Conservation (phyloP, 148 eudicot species). For the Spergularia marina region DNA sequence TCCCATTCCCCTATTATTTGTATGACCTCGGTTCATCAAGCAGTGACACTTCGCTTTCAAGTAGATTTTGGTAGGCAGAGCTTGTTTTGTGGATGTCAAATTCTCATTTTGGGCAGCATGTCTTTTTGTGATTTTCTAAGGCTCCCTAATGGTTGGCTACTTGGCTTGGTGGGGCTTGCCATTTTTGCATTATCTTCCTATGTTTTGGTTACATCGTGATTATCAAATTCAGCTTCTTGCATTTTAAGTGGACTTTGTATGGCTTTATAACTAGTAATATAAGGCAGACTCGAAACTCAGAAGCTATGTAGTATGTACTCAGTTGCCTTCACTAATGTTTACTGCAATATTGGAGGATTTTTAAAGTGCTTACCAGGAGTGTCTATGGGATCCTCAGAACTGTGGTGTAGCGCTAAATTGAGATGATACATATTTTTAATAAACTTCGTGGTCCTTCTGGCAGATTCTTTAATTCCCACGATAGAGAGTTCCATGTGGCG, state of each 20-base stretch:
- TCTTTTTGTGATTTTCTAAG: too few species aligned
- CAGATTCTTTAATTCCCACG: constrained; percentile 79
- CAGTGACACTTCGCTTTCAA: too few species aligned
- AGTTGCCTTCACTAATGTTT: not conserved
- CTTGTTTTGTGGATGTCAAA: too few species aligned
- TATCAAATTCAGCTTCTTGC: not conserved
- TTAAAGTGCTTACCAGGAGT: not conserved
- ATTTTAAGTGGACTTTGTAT: not conserved
- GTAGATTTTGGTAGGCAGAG: too few species aligned
- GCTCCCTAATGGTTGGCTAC: too few species aligned
- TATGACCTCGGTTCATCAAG: too few species aligned
- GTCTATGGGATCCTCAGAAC: too few species aligned
- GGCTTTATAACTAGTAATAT: not conserved
- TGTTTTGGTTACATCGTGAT: not conserved
- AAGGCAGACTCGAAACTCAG: not conserved
- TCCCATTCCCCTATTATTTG: too few species aligned
- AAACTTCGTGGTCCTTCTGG: constrained; percentile 17
- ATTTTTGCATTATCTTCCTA: not conserved
- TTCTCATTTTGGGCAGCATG: too few species aligned
- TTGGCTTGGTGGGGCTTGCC: not conserved
- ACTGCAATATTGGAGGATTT: not conserved
- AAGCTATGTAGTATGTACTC: not conserved
- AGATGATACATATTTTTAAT: too few species aligned
- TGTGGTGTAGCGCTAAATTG: too few species aligned
- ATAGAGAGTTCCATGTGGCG: constrained; percentile 88